These are phyloP conservation scores for Cladosporium sp. DNA, from an alignment of 2,329 filamentous ascomycete species.

Conservation along the genomic window DNA sequence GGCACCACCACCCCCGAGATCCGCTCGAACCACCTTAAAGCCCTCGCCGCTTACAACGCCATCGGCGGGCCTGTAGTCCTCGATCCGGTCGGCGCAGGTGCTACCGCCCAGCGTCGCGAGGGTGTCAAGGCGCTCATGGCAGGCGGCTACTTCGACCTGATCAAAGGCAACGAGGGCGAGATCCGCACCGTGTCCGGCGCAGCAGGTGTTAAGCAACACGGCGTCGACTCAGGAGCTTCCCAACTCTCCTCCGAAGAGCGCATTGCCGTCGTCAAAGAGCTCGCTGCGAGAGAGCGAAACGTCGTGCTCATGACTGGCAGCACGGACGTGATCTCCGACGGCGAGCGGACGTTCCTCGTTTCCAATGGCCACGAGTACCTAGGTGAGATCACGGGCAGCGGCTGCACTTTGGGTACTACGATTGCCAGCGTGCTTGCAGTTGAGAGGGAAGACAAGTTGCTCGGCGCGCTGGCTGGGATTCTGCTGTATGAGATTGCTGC, in stretches of 20 bases:
- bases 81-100: conserved; percentile 88
- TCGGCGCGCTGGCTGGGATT: conserved; percentile 70
- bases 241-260: conserved; percentile 56
- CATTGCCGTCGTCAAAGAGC: conserved; percentile 60
- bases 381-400: conserved; percentile 69
- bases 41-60: conserved; percentile 78
- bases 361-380: conserved; percentile 75
- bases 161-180: conserved; percentile 93
- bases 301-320: conserved; percentile 81
- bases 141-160: conserved; percentile 76
- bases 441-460: conserved; percentile 63
- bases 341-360: conserved; percentile 64
- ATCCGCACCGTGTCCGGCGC: conserved; percentile 71
- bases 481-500: conserved; percentile 78
- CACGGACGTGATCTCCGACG: conserved; percentile 77
- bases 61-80: conserved; percentile 74
- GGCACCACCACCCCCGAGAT: conserved; percentile 81
- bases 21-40: conserved; percentile 69
- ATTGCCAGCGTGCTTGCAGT: conserved; percentile 74
- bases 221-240: conserved; percentile 74
- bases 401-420: conserved; percentile 81
- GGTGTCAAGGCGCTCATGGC: conserved; percentile 71
- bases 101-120: conserved; percentile 70
- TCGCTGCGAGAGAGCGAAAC: conserved; percentile 69
- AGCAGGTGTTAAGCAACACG: conserved; percentile 62